phyloP scores from a whole-genome alignment of 148 eudicot species.

The Camellia granthamiana region DNA sequence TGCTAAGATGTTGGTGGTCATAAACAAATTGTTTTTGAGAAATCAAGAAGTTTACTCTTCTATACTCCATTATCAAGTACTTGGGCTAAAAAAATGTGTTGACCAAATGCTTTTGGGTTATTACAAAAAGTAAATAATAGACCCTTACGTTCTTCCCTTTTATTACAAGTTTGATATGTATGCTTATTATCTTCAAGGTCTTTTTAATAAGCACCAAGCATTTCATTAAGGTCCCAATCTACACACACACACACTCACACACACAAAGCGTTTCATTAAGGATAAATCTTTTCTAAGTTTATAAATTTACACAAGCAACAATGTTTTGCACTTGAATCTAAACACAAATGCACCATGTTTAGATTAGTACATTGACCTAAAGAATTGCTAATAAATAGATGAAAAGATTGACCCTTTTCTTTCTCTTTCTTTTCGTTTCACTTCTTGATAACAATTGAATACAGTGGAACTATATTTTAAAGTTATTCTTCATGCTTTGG shows the following conservation, averaged over 20 bases:
- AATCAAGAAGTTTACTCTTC: neutral
- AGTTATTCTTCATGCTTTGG: constrained; percentile 8
- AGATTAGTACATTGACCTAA: neutral
- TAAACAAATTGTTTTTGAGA: neutral
- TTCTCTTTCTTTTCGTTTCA: neutral
- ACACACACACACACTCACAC: too few relatives aligned
- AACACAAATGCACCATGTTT: neutral
- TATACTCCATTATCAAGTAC: neutral
- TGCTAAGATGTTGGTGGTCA: neutral
- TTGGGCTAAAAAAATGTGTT: neutral
- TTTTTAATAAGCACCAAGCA: neutral
- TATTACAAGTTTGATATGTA: too few relatives aligned
- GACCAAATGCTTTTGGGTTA: too few relatives aligned
- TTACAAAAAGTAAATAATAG: too few relatives aligned
- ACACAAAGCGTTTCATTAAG: neutral
- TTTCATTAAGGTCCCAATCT: too few relatives aligned
- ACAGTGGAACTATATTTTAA: neutral
- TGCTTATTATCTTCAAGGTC: neutral
- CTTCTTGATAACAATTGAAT: neutral
- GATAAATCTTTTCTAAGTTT: neutral
- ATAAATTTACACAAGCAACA: neutral
- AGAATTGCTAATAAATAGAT: neutral
- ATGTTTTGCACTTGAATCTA: neutral
- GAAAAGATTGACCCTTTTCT: neutral
- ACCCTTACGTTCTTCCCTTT: neutral